These are phyloP conservation scores for Colletotrichum somersetense DNA, from an alignment of 2,329 filamentous ascomycete genomes.

Conservation along the genomic window DNA sequence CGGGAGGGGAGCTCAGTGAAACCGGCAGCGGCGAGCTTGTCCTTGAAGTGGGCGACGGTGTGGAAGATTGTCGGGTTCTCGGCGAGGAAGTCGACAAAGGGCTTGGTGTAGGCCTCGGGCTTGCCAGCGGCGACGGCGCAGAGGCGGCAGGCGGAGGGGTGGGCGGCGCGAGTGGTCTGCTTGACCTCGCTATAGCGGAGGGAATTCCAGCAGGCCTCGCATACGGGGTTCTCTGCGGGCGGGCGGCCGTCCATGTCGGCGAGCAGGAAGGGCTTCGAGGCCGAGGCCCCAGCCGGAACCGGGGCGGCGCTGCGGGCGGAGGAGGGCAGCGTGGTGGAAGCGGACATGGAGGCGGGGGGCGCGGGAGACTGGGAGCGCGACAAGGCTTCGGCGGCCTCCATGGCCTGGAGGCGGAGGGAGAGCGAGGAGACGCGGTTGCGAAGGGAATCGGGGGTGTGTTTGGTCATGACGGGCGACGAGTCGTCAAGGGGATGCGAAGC, in stretches of 20 bases:
- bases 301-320: slow-evolving; percentile 34
- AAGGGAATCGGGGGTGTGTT: slow-evolving; percentile 59
- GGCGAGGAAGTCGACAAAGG: slow-evolving; percentile 88
- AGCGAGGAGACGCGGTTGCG: slow-evolving; percentile 59
- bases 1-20: slow-evolving; percentile 85
- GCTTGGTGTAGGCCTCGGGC: slow-evolving; percentile 79
- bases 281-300: background rate
- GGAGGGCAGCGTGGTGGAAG: slow-evolving; percentile 42
- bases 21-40: slow-evolving; percentile 77
- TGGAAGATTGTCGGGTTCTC: slow-evolving; percentile 96
- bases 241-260: slow-evolving; percentile 56
- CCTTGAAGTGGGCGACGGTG: slow-evolving; percentile 82
- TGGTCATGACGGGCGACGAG: slow-evolving; percentile 54
- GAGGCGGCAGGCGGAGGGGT: slow-evolving; percentile 50
- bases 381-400: slow-evolving; percentile 44
- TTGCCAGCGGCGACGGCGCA: slow-evolving; percentile 56
- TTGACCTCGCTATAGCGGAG: slow-evolving; percentile 40
- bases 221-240: slow-evolving; percentile 48
- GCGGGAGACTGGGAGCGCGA: slow-evolving; percentile 43
- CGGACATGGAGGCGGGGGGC: slow-evolving; percentile 47
- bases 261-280: slow-evolving; percentile 60
- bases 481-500: slow-evolving; percentile 8
- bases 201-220: slow-evolving; percentile 41
- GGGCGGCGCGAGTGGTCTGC: slow-evolving; percentile 34
- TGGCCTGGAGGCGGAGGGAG: slow-evolving; percentile 58